Evolutionary conservation across 495 filamentous ascomycete species (phyloP).

Genomic region (Trichoderma parareesei): DNA sequence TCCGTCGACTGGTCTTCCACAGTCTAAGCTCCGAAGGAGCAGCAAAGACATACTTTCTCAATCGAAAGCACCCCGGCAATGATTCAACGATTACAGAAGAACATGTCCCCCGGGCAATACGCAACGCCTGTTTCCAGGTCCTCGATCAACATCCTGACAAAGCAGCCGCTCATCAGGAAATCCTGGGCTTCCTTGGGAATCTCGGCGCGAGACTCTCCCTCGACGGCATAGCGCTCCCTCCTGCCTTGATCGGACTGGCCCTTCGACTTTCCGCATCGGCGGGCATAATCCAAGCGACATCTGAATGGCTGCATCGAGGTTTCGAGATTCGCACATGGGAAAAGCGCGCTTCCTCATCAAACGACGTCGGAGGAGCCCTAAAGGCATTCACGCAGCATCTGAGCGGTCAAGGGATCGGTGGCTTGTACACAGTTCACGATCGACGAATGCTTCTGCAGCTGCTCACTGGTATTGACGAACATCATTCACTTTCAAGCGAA

Average conservation of each 20-base stretch:
- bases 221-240: not conserved
- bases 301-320: not conserved
- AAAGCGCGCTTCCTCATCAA: not conserved
- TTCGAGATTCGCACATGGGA: not conserved
- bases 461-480: not conserved
- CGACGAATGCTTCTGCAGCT: not conserved
- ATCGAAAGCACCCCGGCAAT: not conserved
- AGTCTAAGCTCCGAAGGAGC: not conserved
- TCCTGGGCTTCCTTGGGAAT: not conserved
- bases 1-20: slow-evolving; percentile 3
- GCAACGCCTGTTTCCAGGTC: not conserved
- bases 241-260: not conserved
- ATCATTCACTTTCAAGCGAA: not conserved
- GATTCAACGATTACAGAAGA: not conserved
- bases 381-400: not conserved
- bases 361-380: not conserved
- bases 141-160: not conserved
- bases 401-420: not conserved
- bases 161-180: not conserved
- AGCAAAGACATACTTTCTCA: not conserved
- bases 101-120: not conserved
- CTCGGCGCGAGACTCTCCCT: not conserved
- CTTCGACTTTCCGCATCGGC: not conserved
- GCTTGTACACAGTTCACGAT: not conserved
- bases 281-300: not conserved